A percentile compares a stretch with the other conserved stretches of the same genome.
These are phyloP conservation scores for Artemisia argyi DNA, from an alignment of 129 eudicot genomes.

Conservation along the genomic window DNA sequence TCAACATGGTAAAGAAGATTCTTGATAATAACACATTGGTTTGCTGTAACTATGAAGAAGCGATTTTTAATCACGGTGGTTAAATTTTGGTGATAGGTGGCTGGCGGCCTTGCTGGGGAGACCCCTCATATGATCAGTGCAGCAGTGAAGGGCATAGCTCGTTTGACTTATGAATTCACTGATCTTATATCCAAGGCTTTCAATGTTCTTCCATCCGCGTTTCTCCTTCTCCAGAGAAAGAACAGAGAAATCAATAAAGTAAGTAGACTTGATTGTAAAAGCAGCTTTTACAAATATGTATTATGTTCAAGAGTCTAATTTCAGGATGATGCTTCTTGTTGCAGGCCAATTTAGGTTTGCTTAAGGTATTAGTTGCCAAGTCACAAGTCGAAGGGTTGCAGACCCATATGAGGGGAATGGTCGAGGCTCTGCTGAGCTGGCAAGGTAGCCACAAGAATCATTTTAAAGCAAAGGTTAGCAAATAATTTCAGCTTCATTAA, in stretches of 20 bases:
- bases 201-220: conserved; percentile 74
- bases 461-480: conserved; percentile 85
- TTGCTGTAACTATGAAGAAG: background rate
- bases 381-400: conserved; percentile 83
- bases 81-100: conserved; percentile 50
- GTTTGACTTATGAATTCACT: conserved; percentile 91
- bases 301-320: conserved; percentile 17
- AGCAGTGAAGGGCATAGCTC: conserved; percentile 93
- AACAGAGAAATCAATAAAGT: conserved; percentile 88
- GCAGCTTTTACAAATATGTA: no score
- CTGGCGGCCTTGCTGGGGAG: conserved; percentile 88
- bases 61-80: background rate
- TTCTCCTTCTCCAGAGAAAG: conserved; percentile 78
- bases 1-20: conserved; percentile 61
- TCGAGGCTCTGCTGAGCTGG: conserved; percentile 84
- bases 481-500: background rate
- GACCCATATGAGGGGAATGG: conserved; percentile 63
- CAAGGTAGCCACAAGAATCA: conserved; percentile 79
- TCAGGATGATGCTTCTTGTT: conserved; percentile 10
- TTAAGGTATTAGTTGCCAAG: conserved; percentile 94
- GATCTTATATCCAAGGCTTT: conserved; percentile 86
- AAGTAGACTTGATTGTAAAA: conserved; percentile 2
- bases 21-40: background rate
- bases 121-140: conserved; percentile 99
- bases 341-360: conserved; percentile 91